phyloP scores from a whole-genome alignment of 2,329 filamentous ascomycete genomes.

The Aspergillus chevalieri region DNA sequence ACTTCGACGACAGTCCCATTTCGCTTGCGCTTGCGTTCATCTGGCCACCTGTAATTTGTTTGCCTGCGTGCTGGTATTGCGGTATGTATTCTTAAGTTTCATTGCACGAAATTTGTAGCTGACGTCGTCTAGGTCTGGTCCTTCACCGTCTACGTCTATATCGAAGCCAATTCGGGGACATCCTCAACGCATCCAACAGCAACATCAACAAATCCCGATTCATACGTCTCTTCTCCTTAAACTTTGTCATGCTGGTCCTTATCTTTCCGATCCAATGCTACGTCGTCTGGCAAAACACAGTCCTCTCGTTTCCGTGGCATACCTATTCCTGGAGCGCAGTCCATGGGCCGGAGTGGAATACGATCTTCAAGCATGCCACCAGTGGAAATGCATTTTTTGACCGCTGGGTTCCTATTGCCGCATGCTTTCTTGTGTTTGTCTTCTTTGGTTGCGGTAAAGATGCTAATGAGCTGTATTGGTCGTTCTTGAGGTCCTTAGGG shows the following conservation, averaged over 20 bases:
- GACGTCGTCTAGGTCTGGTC: constrained; percentile 46
- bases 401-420: constrained; percentile 52
- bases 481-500: constrained; percentile 38
- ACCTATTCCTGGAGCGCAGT: constrained; percentile 49
- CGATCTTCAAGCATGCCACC: constrained; percentile 44
- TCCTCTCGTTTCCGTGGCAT: constrained; percentile 28
- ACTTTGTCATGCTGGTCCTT: constrained; percentile 50
- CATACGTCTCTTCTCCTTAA: constrained; percentile 46
- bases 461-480: constrained; percentile 50
- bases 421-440: constrained; percentile 53
- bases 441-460: constrained; percentile 61
- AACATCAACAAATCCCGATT: constrained; percentile 56
- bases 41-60: constrained; percentile 51
- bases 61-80: constrained; percentile 52
- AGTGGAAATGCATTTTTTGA: constrained; percentile 45
- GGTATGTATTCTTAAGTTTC: constrained; percentile 39
- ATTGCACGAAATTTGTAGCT: neutral
- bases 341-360: constrained; percentile 48
- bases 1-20: constrained; percentile 53
- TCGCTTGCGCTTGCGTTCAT: constrained; percentile 49
- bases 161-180: constrained; percentile 50
- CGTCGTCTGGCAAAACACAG: constrained; percentile 43
- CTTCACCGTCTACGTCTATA: constrained; percentile 57
- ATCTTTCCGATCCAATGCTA: constrained; percentile 51
- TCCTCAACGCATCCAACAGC: constrained; percentile 47